Percentiles rank a stretch among this genome's conserved stretches.
These are phyloP conservation scores for Pestalotiopsis sp. DNA, from an alignment of 2,329 filamentous ascomycete genomes.

Conservation along the genomic window DNA sequence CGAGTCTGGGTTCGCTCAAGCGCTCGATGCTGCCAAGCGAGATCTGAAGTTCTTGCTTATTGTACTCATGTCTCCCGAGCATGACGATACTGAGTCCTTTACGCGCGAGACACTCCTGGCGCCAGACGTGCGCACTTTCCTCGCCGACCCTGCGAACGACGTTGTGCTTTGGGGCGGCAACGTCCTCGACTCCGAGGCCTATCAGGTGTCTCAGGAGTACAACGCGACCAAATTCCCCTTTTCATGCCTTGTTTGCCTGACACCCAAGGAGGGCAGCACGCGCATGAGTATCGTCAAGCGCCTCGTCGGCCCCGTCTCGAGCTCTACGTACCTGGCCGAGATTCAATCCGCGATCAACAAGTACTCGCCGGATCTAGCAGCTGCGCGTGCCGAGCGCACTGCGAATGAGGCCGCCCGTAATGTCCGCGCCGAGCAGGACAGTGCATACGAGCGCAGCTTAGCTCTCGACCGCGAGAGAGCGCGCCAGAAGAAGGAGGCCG, in stretches of 20 bases:
- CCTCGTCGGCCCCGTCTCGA: constrained; percentile 71
- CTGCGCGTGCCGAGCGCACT: constrained; percentile 73
- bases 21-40: constrained; percentile 85
- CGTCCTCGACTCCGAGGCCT: constrained; percentile 90
- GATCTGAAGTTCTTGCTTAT: constrained; percentile 93
- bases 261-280: constrained; percentile 79
- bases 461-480: constrained; percentile 87
- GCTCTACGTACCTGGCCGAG: constrained; percentile 74
- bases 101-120: constrained; percentile 80
- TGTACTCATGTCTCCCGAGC: constrained; percentile 85
- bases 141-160: constrained; percentile 76
- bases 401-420: constrained; percentile 82
- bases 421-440: constrained; percentile 86
- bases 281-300: constrained; percentile 90
- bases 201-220: constrained; percentile 86
- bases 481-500: constrained; percentile 74
- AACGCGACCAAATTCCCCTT: constrained; percentile 94
- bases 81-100: constrained; percentile 87
- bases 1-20: constrained; percentile 89
- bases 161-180: constrained; percentile 92
- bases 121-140: constrained; percentile 71
- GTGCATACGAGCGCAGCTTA: constrained; percentile 89
- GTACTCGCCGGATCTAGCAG: constrained; percentile 75
- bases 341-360: constrained; percentile 73
- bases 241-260: constrained; percentile 82